Conservation (phyloP, 179 eudicot genomes). For the Silene vulgaris region DNA sequence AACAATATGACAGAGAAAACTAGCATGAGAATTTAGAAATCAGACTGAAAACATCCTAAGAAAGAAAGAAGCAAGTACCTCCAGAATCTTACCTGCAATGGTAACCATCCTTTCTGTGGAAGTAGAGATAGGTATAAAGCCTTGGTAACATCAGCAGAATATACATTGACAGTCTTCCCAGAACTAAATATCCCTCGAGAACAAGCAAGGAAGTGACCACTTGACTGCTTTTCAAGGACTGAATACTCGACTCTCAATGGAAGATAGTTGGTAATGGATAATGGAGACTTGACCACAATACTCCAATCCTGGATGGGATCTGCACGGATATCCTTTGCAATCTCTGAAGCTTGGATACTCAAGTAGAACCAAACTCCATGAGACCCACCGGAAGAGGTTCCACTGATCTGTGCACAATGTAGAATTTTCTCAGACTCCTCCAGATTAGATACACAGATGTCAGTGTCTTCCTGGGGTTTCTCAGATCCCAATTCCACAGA, state of each 20-base stretch:
- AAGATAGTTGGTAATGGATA: conserved; percentile 76
- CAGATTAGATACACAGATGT: conserved; percentile 58
- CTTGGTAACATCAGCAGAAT: conserved; percentile 68
- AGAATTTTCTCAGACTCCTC: conserved; percentile 59
- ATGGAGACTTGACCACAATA: conserved; percentile 69
- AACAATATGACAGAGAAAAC: conserved; percentile 13
- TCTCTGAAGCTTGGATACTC: conserved; percentile 73
- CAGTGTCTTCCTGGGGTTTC: conserved; percentile 37
- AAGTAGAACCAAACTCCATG: conserved; percentile 77
- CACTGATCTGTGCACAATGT: conserved; percentile 54
- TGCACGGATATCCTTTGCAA: conserved; percentile 76
- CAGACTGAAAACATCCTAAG: conserved; percentile 1
- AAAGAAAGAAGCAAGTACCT: conserved; percentile 12
- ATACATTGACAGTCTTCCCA: conserved; percentile 71
- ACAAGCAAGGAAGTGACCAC: conserved; percentile 65
- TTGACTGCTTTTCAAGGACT: conserved; percentile 76
- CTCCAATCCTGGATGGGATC: conserved; percentile 92
- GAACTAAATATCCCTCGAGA: conserved; percentile 70
- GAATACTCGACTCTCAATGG: conserved; percentile 81
- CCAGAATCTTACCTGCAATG: conserved; percentile 56
- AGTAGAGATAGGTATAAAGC: conserved; percentile 70
- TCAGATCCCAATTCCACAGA: conserved; percentile 35
- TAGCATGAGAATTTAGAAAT: background rate
- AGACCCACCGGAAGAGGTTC: conserved; percentile 55
- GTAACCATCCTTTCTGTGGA: conserved; percentile 93